Percentiles rank a stretch among this genome's conserved stretches.
Conservation (phyloP, 805 yeast species). For the Metschnikowia santaceciliae region DNA sequence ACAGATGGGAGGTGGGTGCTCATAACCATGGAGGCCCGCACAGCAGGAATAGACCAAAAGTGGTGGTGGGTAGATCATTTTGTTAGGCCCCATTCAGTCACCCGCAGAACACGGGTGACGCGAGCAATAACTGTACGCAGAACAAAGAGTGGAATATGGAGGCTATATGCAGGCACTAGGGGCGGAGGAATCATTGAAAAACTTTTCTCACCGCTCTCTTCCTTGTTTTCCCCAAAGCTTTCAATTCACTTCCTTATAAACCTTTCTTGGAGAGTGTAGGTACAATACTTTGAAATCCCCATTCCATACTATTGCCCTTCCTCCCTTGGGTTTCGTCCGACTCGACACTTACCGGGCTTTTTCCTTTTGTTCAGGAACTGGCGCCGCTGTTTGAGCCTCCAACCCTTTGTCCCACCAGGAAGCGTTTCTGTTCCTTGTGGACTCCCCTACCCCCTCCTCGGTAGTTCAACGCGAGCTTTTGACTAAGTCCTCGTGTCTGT, state of each 20-base stretch:
- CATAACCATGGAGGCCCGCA: no score
- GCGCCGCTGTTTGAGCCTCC: conserved; percentile 4
- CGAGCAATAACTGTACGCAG: not conserved
- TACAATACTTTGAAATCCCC: conserved; percentile 2
- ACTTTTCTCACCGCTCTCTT: not conserved
- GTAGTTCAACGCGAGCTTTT: conserved; percentile 31
- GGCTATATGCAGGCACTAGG: not conserved
- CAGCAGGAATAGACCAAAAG: no score
- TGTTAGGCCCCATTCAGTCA: not conserved
- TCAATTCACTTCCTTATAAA: conserved; percentile 4
- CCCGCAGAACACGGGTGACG: not conserved
- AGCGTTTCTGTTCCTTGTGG: conserved; percentile 3
- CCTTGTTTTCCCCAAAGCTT: not conserved
- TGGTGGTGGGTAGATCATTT: not conserved
- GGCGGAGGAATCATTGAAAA: not conserved
- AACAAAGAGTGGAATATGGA: not conserved
- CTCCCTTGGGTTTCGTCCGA: conserved; percentile 5
- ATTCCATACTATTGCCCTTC: conserved; percentile 5
- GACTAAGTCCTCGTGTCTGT: conserved; percentile 34
- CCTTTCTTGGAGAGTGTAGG: conserved; percentile 6
- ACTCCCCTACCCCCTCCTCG: not conserved
- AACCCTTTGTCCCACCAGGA: conserved; percentile 4
- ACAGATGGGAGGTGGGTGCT: no score
- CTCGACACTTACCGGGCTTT: conserved; percentile 1
- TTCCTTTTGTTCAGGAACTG: not conserved